Evolutionary conservation across 1,139 yeast species (phyloP), one percentile per base, ranked within the genome.

Genomic region (Casaregolazyma suthepensis): DNA sequence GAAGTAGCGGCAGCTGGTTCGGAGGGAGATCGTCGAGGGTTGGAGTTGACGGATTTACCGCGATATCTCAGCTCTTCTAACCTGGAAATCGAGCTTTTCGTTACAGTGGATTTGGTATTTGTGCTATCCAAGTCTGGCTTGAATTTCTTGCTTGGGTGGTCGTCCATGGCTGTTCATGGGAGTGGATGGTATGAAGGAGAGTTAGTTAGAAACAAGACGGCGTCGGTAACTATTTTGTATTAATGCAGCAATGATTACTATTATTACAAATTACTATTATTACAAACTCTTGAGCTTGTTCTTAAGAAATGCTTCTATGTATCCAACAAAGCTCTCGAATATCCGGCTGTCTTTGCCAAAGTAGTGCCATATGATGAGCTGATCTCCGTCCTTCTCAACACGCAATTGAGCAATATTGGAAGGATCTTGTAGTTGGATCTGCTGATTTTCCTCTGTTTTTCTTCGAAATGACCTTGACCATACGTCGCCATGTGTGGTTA

Each of bases 381-480:
- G 44, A 17, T 23, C 35, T 13, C 35, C 42, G 20, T n/a, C 15
- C 17, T n/a, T 35, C 38, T 38, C 15, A n/a, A 35, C 9, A 49
- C 48, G 51, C 38, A 44, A 48, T 19, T 43, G 26, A 18, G 23
- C 45, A 31, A 35, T 35, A 18, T 43, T 44, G 19, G 12, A 17
- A 5, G 31, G 19, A 17, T 46, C 46, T 1, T 17, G 17, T 12
- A 48, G 26, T 15, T 48, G 51, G 5, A 43, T 12, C n/a, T 26
- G 43, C 29, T 46, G 51, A 42, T 31, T 15, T 23, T 29, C 46
- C 9, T 45, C 43, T 9, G 46, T 19, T 26, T 55, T 57, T 45
- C 74, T 63, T 50, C 71, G 59, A 43, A 63, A 69, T 2, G 65
- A 49, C 42, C 74, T 56, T 0, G 73, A 67, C 74, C 74, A 71